Evolutionary conservation across 2,329 filamentous ascomycete species (phyloP), one percentile per base, ranked within the genome.

Genomic region (Bipolaris gigantea): DNA sequence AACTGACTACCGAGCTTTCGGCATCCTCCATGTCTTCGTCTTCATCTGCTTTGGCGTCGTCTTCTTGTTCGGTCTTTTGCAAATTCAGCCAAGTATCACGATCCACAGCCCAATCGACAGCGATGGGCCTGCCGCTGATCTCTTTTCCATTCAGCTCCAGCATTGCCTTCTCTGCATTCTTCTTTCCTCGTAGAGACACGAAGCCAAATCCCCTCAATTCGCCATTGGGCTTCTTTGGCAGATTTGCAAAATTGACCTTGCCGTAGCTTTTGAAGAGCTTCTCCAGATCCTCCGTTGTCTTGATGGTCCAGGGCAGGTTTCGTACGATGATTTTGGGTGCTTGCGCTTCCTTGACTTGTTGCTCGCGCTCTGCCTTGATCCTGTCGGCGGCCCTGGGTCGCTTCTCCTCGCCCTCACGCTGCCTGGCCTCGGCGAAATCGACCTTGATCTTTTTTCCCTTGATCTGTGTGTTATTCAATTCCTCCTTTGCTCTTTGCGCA

Each of bases 81-180:
- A 72, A 59, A 57, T 85, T 81, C 58, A 92, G 84, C 91, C 91
- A 99, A 6, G 88, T 86, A 38, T 87, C 83, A 77, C 95, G 96
- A 56, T 97, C 91, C 3, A 97, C 92, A 30, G 95, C 93, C 90
- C 91, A 99, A 76, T 99, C 94, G 6, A 99, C 94, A 25, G 93
- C 94, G 56, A 99, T 76, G 8, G 87, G 89, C 66, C 94, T 84
- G 2, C 92, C 94, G 72, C 96, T 92, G 18, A 99, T 82, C 57
- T 89, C 85, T 72, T 90, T 97, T 54, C 93, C 94, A 75, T 97
- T 99, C 63, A 97, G 80, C 19, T 82, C 85, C 55, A 88, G 85
- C 53, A 99, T 81, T 2, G 94, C 94, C 72, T 87, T 91, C 74
- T 97, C 90, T 0, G 94, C 93, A 74, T 97, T 96, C 76, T 92